phyloP scores from a whole-genome alignment of 306 rosid species.

The Ormosia semicastrata region DNA sequence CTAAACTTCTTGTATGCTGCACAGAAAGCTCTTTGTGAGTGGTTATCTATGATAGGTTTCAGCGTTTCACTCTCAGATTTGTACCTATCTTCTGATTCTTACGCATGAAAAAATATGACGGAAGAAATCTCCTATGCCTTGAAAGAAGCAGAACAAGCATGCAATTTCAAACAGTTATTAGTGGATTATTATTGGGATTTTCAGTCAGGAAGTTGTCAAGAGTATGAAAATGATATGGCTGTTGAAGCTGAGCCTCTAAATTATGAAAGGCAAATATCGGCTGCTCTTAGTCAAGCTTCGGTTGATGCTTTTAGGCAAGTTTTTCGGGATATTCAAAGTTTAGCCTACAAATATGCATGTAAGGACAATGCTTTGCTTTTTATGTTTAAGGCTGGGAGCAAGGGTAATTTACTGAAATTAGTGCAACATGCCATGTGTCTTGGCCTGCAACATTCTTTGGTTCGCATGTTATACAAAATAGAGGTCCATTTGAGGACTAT shows the following conservation, averaged over 20 bases:
- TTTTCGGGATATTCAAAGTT: slow-evolving; percentile 71
- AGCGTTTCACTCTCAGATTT: slow-evolving; percentile 85
- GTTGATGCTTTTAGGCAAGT: slow-evolving; percentile 81
- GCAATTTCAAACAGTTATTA: slow-evolving; percentile 67
- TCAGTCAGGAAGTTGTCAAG: slow-evolving; percentile 49
- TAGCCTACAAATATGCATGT: slow-evolving; percentile 59
- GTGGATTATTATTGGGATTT: slow-evolving; percentile 42
- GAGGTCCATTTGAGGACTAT: too few species aligned
- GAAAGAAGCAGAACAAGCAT: slow-evolving; percentile 72
- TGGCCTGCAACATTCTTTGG: slow-evolving; percentile 88
- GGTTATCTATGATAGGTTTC: slow-evolving; percentile 85
- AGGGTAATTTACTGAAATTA: slow-evolving; percentile 81
- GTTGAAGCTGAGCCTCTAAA: slow-evolving; percentile 49
- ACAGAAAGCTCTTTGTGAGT: slow-evolving; percentile 78
- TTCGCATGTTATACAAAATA: slow-evolving; percentile 64
- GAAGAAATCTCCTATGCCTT: slow-evolving; percentile 71
- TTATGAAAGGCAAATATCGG: slow-evolving; percentile 71
- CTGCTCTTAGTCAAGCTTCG: slow-evolving; percentile 71
- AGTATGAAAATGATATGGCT: slow-evolving; percentile 29
- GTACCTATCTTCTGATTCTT: slow-evolving; percentile 62
- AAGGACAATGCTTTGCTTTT: slow-evolving; percentile 61
- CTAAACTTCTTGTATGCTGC: slow-evolving; percentile 65
- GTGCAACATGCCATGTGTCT: slow-evolving; percentile 94
- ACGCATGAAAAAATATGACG: slow-evolving; percentile 67
- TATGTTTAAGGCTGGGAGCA: slow-evolving; percentile 97